These are phyloP conservation scores for Sindora glabra DNA, from an alignment of 306 rosid genomes.

Conservation along the genomic window DNA sequence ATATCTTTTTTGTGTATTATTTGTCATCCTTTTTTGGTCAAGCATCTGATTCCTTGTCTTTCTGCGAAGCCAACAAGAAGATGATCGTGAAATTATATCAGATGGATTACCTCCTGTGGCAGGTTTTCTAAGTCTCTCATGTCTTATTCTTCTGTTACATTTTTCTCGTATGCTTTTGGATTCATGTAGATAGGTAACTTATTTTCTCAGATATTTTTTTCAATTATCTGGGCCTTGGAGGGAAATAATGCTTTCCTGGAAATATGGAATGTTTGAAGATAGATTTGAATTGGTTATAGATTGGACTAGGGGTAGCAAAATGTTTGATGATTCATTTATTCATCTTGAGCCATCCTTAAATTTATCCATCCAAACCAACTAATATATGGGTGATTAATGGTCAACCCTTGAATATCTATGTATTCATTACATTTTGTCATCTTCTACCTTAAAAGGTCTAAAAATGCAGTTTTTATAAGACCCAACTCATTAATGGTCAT, in stretches of 20 bases:
- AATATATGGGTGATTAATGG: too few species aligned
- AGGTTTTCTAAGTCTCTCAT: conserved; percentile 48
- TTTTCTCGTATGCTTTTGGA: neutral
- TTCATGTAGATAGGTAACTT: neutral
- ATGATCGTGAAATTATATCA: conserved; percentile 36
- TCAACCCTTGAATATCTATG: too few species aligned
- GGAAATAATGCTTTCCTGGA: neutral
- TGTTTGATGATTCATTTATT: too few species aligned
- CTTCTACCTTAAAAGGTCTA: too few species aligned
- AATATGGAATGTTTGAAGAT: neutral
- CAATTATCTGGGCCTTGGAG: neutral
- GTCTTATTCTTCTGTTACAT: neutral
- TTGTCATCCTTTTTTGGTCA: conserved; percentile 10
- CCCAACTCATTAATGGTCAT: too few species aligned
- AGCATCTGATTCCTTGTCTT: conserved; percentile 25
- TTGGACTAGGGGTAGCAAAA: too few species aligned
- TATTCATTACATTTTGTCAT: too few species aligned
- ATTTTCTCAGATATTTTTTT: neutral
- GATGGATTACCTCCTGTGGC: conserved; percentile 51
- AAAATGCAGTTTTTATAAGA: too few species aligned
- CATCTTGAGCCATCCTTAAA: too few species aligned
- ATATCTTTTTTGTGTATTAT: neutral
- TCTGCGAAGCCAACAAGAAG: conserved; percentile 53
- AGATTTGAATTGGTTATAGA: neutral
- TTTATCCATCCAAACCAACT: too few species aligned